Conservation (phyloP, 2,329 filamentous ascomycete species). For the Geosmithia putterillii region DNA sequence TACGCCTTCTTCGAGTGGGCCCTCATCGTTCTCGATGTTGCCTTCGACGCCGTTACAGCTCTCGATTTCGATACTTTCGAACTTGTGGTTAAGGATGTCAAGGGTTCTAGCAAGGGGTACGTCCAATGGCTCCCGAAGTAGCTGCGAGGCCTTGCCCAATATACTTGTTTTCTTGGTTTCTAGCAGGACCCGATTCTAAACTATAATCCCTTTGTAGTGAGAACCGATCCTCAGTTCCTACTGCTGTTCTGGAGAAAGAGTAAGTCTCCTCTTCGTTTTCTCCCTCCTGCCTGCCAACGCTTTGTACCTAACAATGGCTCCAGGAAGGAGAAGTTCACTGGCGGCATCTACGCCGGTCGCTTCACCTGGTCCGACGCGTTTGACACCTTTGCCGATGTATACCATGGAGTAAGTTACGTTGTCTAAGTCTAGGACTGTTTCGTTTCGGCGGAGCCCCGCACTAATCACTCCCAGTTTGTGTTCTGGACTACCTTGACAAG, state of each 20-base stretch:
- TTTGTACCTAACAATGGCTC: slow-evolving; percentile 8
- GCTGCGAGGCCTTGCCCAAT: slow-evolving; percentile 20
- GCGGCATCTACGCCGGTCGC: slow-evolving; percentile 53
- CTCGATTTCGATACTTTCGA: slow-evolving; percentile 87
- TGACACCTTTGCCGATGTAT: slow-evolving; percentile 78
- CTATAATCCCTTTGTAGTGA: slow-evolving; percentile 25
- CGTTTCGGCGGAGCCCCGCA: neutral
- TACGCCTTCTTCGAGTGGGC: slow-evolving; percentile 99
- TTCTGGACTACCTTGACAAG: slow-evolving; percentile 95
- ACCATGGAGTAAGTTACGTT: slow-evolving; percentile 61
- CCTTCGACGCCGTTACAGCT: slow-evolving; percentile 88
- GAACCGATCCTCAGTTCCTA: slow-evolving; percentile 30
- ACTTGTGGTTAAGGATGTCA: slow-evolving; percentile 76
- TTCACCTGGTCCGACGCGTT: slow-evolving; percentile 67
- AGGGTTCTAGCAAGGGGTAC: slow-evolving; percentile 94
- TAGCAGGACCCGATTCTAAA: slow-evolving; percentile 33
- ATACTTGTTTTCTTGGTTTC: slow-evolving; percentile 5
- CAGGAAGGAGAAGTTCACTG: slow-evolving; percentile 66
- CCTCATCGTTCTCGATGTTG: slow-evolving; percentile 87
- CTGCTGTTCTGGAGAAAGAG: slow-evolving; percentile 57
- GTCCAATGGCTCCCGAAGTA: slow-evolving; percentile 92
- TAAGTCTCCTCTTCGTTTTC: slow-evolving; percentile 32
- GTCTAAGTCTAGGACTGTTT: neutral
- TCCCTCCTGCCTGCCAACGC: neutral
- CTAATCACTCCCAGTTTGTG: slow-evolving; percentile 49